These are phyloP conservation scores for Penicillium sp. DNA, from an alignment of 2,329 filamentous ascomycete species.

Conservation along the genomic window DNA sequence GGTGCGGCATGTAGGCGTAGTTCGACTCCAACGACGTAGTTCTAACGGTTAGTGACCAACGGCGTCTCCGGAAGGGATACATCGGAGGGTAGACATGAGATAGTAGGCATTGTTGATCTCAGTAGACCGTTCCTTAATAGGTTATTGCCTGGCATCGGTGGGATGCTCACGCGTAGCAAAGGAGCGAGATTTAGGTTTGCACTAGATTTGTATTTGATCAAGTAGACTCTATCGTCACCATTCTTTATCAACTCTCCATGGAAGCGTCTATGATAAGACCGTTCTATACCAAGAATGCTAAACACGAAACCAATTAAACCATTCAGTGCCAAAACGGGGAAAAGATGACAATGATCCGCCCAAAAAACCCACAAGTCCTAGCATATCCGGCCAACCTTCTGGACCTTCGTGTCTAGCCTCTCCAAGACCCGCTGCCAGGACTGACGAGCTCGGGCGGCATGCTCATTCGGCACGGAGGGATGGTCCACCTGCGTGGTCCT, in stretches of 20 bases:
- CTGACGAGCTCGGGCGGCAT: constrained; percentile 48
- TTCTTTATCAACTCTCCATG: not conserved
- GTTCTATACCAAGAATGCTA: not conserved
- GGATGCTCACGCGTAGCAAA: not conserved
- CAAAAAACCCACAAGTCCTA: not conserved
- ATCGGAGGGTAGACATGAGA: not conserved
- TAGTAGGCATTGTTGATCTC: not conserved
- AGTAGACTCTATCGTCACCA: not conserved
- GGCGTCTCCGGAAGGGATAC: not conserved
- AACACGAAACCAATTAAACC: not conserved
- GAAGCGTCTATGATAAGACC: not conserved
- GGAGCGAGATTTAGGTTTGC: not conserved
- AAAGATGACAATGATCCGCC: not conserved
- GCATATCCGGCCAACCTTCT: not conserved
- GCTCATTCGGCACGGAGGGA: constrained; percentile 54
- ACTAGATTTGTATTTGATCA: not conserved
- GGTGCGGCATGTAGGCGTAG: not conserved
- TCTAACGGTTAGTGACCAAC: not conserved
- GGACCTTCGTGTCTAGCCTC: constrained; percentile 2
- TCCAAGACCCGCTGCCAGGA: constrained; percentile 20
- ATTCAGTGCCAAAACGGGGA: not conserved
- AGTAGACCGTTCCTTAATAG: not conserved
- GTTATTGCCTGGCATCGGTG: not conserved
- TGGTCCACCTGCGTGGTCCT: constrained; percentile 53
- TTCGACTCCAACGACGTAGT: not conserved